Conservation (phyloP, 2,329 filamentous ascomycete genomes). For the Exserohilum turcica region DNA sequence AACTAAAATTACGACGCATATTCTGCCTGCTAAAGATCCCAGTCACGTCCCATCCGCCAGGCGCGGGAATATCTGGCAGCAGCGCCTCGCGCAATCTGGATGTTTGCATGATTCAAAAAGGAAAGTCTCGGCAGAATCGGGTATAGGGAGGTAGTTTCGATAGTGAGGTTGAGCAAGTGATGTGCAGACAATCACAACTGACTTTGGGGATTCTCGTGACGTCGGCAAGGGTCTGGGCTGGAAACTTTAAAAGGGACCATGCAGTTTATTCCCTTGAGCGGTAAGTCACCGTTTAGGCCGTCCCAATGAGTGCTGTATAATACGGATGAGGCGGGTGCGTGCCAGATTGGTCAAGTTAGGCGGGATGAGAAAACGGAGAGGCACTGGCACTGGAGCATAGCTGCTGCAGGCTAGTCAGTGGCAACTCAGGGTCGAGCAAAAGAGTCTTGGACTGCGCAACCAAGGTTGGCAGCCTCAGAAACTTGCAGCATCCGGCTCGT, state of each 20-base stretch:
- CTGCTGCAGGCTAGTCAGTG: neutral
- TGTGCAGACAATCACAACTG: neutral
- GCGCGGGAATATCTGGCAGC: neutral
- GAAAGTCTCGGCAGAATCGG: neutral
- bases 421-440: neutral
- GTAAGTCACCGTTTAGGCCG: neutral
- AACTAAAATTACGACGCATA: neutral
- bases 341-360: neutral
- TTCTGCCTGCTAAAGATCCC: neutral
- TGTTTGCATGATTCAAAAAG: neutral
- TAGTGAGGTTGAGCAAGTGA: slow-evolving; percentile 2
- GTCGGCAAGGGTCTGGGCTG: neutral
- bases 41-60: slow-evolving; percentile 1
- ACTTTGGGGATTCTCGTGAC: slow-evolving; percentile 2
- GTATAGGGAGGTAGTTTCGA: neutral
- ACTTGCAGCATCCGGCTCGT: neutral
- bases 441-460: neutral
- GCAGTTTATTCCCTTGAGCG: neutral
- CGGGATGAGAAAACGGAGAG: neutral
- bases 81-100: neutral
- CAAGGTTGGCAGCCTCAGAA: neutral
- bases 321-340: neutral
- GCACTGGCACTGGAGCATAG: neutral
- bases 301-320: neutral
- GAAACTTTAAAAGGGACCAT: neutral